Conservation (phyloP, 2,329 filamentous ascomycete genomes). For the Biscogniauxia marginata region DNA sequence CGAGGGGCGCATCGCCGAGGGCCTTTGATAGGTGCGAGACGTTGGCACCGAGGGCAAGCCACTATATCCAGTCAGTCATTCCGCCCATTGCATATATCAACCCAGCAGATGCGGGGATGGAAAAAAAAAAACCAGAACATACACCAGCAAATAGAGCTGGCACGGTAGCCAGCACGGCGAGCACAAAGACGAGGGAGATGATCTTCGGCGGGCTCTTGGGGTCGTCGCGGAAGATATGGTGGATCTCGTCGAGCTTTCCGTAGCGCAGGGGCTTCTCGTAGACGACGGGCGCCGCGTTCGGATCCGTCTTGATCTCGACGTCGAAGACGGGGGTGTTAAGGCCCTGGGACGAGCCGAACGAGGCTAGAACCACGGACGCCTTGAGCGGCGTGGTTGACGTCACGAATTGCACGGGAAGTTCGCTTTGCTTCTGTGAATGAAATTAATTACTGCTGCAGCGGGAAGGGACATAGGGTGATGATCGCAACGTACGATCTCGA, state of each 20-base stretch:
- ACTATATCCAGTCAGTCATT: constrained; percentile 49
- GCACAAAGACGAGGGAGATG: constrained; percentile 74
- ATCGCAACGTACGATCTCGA: constrained; percentile 70
- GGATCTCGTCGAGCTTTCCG: constrained; percentile 78
- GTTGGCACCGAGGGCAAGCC: constrained; percentile 81
- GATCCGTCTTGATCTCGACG: constrained; percentile 63
- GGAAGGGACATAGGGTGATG: constrained; percentile 26
- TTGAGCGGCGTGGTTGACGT: constrained; percentile 64
- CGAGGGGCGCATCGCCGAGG: constrained; percentile 70
- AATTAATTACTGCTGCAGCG: too few relatives aligned
- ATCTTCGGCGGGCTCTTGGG: constrained; percentile 77
- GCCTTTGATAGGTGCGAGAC: constrained; percentile 74
- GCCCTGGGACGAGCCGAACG: constrained; percentile 73
- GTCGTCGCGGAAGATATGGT: constrained; percentile 84
- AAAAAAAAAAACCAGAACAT: constrained; percentile 35
- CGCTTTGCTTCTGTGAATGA: constrained; percentile 71
- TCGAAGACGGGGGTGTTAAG: constrained; percentile 72
- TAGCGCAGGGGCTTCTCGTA: constrained; percentile 76
- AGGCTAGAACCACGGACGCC: constrained; percentile 81
- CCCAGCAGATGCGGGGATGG: neutral
- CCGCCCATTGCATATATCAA: constrained; percentile 2
- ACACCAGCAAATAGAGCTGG: constrained; percentile 71
- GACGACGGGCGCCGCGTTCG: constrained; percentile 56
- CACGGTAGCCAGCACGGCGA: constrained; percentile 70
- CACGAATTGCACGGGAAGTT: constrained; percentile 82